Evolutionary conservation across 2,329 filamentous ascomycete species (phyloP), one percentile per base, ranked within the genome.

Genomic region (Aureobasidium melanogenum): DNA sequence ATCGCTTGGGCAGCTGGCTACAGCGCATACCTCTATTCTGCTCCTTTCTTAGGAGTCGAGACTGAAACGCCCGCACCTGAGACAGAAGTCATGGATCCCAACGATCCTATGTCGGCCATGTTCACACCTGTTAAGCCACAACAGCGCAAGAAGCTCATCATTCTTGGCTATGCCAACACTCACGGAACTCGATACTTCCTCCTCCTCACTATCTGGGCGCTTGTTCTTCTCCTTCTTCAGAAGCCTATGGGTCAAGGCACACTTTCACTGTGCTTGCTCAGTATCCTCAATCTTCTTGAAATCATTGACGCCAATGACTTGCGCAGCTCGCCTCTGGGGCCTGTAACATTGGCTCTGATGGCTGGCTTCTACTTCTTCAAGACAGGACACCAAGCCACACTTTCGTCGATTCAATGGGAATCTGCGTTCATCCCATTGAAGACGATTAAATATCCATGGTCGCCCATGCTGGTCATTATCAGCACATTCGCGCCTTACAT

Each of bases 351-450:
- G 28, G 93, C 86, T 12, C 77, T 97, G n/a, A 84, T 99, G 0
- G 94, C 92, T 63, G 91, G 88, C 69, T 96, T 93, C 75, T 87
- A 97, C 78, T 99, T 87, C 79, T 99, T 99, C 84, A 97, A 96
- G 72, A 99, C 94, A 0, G 94, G 94, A 64, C 94, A 99, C 74
- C 93, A 97, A 75, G 93, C 93, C 14, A 88, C 86, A 0, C 82
- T 96, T 26, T 83, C 87, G 67, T 89, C 86, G 66, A 93, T 99
- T 70, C 94, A 99, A 71, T 99, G 94, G 94, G 94, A 99, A 76
- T 84, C 85, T 22, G 93, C 91, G 3, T 99, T 99, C 75, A 89
- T 99, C 66, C 89, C 93, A 0, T 81, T 97, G 8, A 85, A 87
- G 62, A 84, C 84, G 6, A 84, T 99, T 65, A 84, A 84, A 62